Evolutionary conservation across 352 stramenopile species (phyloP).

Genomic region (Pythium coloratum): DNA sequence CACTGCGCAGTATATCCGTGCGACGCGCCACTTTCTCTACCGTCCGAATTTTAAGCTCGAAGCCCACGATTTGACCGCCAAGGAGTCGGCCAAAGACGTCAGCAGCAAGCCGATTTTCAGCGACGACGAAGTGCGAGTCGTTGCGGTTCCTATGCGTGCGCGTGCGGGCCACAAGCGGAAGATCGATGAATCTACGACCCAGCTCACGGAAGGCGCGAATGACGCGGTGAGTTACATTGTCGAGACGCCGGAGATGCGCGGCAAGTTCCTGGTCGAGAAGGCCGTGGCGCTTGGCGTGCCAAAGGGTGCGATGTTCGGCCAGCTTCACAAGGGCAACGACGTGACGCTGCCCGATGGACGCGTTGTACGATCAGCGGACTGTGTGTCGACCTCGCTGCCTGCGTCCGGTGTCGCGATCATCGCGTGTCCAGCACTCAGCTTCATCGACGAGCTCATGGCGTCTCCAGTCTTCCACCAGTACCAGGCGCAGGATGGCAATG

Average conservation of each 20-base stretch:
- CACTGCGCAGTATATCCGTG: slow-evolving; percentile 67
- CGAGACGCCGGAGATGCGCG: slow-evolving; percentile 65
- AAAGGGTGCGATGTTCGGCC: slow-evolving; percentile 74
- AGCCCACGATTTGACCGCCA: slow-evolving; percentile 34
- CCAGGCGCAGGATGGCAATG: slow-evolving; percentile 18
- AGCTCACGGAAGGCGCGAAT: slow-evolving; percentile 23
- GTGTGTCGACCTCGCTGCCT: slow-evolving; percentile 64
- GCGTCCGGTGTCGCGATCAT: slow-evolving; percentile 50
- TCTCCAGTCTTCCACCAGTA: slow-evolving; percentile 48
- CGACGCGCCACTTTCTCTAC: slow-evolving; percentile 85
- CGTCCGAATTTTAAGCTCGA: slow-evolving; percentile 62
- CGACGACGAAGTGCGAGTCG: slow-evolving; percentile 61
- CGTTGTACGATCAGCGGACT: slow-evolving; percentile 66
- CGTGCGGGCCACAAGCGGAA: slow-evolving; percentile 57
- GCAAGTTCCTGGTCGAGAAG: slow-evolving; percentile 80
- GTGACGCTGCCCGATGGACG: slow-evolving; percentile 66
- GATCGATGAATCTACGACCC: slow-evolving; percentile 34
- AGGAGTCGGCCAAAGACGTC: not conserved
- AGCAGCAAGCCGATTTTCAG: slow-evolving; percentile 32
- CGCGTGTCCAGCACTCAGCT: slow-evolving; percentile 59
- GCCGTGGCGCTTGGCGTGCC: slow-evolving; percentile 69
- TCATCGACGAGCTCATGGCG: slow-evolving; percentile 57
- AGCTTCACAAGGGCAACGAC: slow-evolving; percentile 78
- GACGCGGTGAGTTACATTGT: slow-evolving; percentile 72
- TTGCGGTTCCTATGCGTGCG: slow-evolving; percentile 40